Base-by-base conservation (phyloP, 441 rosid genomes). In the Populus hybrid region DNA sequence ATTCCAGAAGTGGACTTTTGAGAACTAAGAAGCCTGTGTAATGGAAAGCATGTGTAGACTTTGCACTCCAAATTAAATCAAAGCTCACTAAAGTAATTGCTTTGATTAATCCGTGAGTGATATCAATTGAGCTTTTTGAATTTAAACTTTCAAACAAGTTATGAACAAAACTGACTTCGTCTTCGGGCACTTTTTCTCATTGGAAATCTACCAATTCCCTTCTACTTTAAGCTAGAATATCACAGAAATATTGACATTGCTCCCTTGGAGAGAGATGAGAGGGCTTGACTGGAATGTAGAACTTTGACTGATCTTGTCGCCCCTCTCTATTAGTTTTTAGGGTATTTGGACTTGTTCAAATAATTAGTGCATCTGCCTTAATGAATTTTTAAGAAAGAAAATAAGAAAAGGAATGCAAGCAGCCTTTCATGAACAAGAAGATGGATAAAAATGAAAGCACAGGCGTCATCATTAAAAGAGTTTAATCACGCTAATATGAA, bases 51-150 rank as follows among this genome's bases (percentile, higher is more conserved):
- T 14, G 6, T 46, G 20, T 46, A 46, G 57, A 46, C 57, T 46
- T 46, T 46, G 50, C 14, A 65, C 10, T 5, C 69, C 30, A 23
- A 36, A 36, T 36, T 8, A 40, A 40, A 40, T 40, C 50, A 40
- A 34, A 34, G 16, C 50, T 40, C 50, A 10, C 14, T 40, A 40
- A 40, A 36, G 40, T 6, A 10, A n/a, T 4, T 20, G 18, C 7
- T 38, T 73, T 57, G 40, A 32, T 73, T 57, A 35, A 46, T 46
- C 57, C 23, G 16, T 34, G 10, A 35, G 10, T 34, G 69, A 10
- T 80, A 10, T 80, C 61, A 34, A 59, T 71, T 57, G 65, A 64
- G 65, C 78, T 77, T 78, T 72, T 82, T 82, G 79, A 77, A 28
- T 77, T 21, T 35, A 71, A 69, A 78, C 68, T 82, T 82, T 71